These are phyloP conservation scores for Calcarisporium arbuscula DNA, from an alignment of 2,329 filamentous ascomycete genomes.

Conservation along the genomic window DNA sequence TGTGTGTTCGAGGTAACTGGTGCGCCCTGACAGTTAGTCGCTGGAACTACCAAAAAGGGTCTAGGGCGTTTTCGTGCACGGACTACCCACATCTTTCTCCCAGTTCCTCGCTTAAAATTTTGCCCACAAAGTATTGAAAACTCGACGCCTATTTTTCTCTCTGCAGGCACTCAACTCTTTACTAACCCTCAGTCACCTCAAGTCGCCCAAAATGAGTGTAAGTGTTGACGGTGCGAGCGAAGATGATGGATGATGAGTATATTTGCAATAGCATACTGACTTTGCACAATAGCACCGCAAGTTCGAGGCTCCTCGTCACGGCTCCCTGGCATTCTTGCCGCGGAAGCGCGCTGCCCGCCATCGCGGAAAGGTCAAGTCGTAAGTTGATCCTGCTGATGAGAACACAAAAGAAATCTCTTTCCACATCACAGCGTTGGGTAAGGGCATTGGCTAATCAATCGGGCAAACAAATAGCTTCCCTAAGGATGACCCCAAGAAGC, in stretches of 20 bases:
- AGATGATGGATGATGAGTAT: conserved; percentile 13
- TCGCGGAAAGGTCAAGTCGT: conserved; percentile 98
- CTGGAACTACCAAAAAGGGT: conserved; percentile 4
- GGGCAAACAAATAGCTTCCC: conserved; percentile 71
- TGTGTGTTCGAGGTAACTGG: too few relatives aligned
- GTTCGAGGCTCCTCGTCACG: conserved; percentile 87
- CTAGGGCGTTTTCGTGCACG: conserved; percentile 16
- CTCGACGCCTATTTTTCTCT: conserved; percentile 24
- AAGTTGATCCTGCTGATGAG: conserved; percentile 46
- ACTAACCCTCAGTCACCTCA: conserved; percentile 31
- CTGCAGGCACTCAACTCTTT: conserved; percentile 24
- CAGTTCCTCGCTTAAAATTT: conserved; percentile 31
- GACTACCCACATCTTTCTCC: conserved; percentile 15
- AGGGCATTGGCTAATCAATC: conserved; percentile 20
- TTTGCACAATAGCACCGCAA: conserved; percentile 44
- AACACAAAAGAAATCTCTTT: too few relatives aligned
- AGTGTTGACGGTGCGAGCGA: conserved; percentile 14
- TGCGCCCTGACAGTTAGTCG: too few relatives aligned
- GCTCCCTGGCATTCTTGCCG: conserved; percentile 81
- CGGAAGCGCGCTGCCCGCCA: conserved; percentile 91
- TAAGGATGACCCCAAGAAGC: conserved; percentile 99
- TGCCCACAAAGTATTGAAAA: conserved; percentile 26
- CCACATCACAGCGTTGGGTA: not conserved
- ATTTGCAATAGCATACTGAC: conserved; percentile 11
- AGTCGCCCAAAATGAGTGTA: conserved; percentile 36